Evolutionary conservation across 2,329 filamentous ascomycete genomes (phyloP).

Genomic region (Neofusicoccum umdonicola): DNA sequence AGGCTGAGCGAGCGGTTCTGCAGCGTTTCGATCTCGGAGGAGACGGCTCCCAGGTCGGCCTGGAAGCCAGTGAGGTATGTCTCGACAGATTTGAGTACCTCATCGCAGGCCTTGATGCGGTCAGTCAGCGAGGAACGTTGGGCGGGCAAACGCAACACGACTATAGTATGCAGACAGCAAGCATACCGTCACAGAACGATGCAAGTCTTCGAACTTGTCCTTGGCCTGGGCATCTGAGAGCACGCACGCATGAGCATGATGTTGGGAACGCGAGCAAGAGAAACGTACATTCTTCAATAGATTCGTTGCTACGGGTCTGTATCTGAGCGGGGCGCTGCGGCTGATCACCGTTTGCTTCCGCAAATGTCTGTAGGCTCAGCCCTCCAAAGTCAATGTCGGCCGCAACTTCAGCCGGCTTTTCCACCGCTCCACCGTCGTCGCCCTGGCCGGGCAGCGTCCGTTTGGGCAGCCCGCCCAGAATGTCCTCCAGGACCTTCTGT

Average conservation of each 20-base stretch:
- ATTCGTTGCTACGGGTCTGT: slow-evolving; percentile 57
- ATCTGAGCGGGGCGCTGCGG: slow-evolving; percentile 34
- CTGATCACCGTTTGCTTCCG: slow-evolving; percentile 36
- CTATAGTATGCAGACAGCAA: background rate
- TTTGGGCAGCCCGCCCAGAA: slow-evolving; percentile 49
- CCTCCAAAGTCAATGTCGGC: slow-evolving; percentile 75
- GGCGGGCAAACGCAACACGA: background rate
- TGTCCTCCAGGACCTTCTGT: slow-evolving; percentile 63
- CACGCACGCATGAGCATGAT: slow-evolving; percentile 22
- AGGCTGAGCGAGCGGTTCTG: slow-evolving; percentile 82
- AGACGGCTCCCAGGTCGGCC: slow-evolving; percentile 86
- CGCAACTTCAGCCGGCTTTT: slow-evolving; percentile 51
- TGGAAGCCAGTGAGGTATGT: slow-evolving; percentile 89
- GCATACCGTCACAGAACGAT: slow-evolving; percentile 69
- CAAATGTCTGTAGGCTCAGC: slow-evolving; percentile 72
- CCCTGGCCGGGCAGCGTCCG: slow-evolving; percentile 9
- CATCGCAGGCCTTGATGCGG: slow-evolving; percentile 67
- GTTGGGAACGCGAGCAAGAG: slow-evolving; percentile 26
- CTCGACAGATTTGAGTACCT: slow-evolving; percentile 90
- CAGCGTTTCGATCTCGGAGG: slow-evolving; percentile 89
- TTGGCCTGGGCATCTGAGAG: slow-evolving; percentile 70
- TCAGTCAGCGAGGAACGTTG: background rate
- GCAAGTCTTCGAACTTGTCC: slow-evolving; percentile 83
- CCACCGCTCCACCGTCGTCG: slow-evolving; percentile 29
- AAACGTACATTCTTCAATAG: slow-evolving; percentile 69